Base-by-base conservation (phyloP, 2,329 filamentous ascomycete species). In the Pseudogymnoascus sp. region DNA sequence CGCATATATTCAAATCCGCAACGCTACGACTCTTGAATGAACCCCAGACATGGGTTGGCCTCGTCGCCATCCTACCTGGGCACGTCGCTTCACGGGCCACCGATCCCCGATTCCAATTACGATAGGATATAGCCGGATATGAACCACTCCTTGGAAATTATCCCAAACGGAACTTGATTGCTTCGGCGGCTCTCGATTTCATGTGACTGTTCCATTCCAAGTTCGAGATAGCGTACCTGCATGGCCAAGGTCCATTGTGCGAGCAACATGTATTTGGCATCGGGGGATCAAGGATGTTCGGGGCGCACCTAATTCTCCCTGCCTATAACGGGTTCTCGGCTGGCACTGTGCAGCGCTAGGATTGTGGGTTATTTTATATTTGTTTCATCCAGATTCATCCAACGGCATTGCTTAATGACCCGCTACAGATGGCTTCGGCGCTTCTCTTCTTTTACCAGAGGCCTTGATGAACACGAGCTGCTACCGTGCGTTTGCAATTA, bases 321-420 rank as follows among this genome's bases (percentile, higher is more conserved):
- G 21, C 29, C 26, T 56, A 56, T 56, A 56, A 19, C 26, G 14
- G 50, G n/a, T 13, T n/a, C 47, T 33, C 50, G 26, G n/a, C 29
- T 56, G 29, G 29, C 50, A 56, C n/a, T 16, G n/a, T 56, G 10
- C 7, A 56, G 29, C n/a, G n/a, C n/a, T 19, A 56, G 26, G 50
- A 33, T 33, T 26, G n/a, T 13, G 26, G 26, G n/a, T 5, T 31
- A 56, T 56, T 56, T 13, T 31, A 56, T 13, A 19, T 56, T 56
- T 56, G 50, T 56, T 56, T 56, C 50, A 33, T 56, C 10, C 29
- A 56, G 10, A 56, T 31, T n/a, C 50, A 33, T 56, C 50, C 50
- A 33, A 56, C 50, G 33, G n/a, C 29, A 56, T 56, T 13, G 26
- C 29, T 56, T n/a, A n/a, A 56, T 33, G n/a, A 6, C 10, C 29